These are phyloP conservation scores for Nothophytophthora sp. DNA, from an alignment of 352 stramenopile species.

Conservation along the genomic window DNA sequence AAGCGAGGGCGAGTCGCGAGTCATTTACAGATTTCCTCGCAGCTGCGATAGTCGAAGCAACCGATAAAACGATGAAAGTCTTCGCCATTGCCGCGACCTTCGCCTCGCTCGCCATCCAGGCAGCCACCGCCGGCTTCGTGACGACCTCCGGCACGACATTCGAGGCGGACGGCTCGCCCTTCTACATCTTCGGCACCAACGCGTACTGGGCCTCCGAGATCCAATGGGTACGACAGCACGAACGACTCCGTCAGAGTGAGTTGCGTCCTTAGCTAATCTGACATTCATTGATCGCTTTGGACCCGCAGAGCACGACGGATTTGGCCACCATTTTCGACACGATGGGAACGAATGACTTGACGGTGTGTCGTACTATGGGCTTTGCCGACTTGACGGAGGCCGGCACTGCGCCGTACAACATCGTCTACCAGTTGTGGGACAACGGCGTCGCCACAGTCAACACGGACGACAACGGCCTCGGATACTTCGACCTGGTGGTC, in stretches of 20 bases:
- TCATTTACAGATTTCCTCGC: slow-evolving; percentile 20
- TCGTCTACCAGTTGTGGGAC: slow-evolving; percentile 35
- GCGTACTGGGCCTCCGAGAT: slow-evolving; percentile 28
- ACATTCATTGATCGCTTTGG: not conserved
- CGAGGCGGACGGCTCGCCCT: slow-evolving; percentile 24
- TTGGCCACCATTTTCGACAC: slow-evolving; percentile 32
- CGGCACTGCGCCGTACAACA: slow-evolving; percentile 19
- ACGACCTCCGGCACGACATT: slow-evolving; percentile 32
- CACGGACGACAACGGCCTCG: slow-evolving; percentile 27
- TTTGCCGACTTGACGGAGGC: slow-evolving; percentile 21
- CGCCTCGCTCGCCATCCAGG: slow-evolving; percentile 7
- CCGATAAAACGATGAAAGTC: slow-evolving; percentile 19
- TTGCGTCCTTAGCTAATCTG: not conserved
- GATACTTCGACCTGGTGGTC: slow-evolving; percentile 32
- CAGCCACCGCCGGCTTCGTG: slow-evolving; percentile 18
- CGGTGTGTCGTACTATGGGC: slow-evolving; percentile 26
- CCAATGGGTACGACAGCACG: not conserved
- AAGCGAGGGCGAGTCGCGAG: too few relatives aligned
- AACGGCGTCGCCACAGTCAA: slow-evolving; percentile 28
- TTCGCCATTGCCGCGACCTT: slow-evolving; percentile 12
- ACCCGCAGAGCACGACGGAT: slow-evolving; percentile 21
- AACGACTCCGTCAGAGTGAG: slow-evolving; percentile 4
- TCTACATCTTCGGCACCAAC: slow-evolving; percentile 38
- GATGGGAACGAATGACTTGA: slow-evolving; percentile 31
- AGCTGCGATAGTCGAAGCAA: slow-evolving; percentile 1